phyloP scores from a whole-genome alignment of 495 filamentous ascomycete genomes.

The Aspergillus nanangensis region DNA sequence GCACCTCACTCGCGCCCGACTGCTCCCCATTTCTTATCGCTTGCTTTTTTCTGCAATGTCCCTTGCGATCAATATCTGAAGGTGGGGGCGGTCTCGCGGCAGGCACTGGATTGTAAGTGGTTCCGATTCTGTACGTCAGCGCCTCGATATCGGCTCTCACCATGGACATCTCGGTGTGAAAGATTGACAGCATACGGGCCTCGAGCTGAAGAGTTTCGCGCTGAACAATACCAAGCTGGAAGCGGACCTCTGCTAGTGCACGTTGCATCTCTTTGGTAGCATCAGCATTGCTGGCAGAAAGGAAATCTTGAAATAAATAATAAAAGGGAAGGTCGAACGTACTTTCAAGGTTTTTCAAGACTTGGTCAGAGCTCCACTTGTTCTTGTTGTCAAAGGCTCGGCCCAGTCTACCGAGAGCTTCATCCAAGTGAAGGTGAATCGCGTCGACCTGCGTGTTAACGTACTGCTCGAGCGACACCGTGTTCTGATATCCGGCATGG shows the following conservation, averaged over 20 bases:
- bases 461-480: constrained; percentile 18
- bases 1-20: too few relatives aligned
- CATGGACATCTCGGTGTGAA: constrained; percentile 13
- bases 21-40: too few relatives aligned
- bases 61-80: not conserved
- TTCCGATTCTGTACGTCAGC: not conserved
- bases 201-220: constrained; percentile 10
- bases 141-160: constrained; percentile 10
- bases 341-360: constrained; percentile 15
- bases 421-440: constrained; percentile 18
- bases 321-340: too few relatives aligned
- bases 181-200: constrained; percentile 1
- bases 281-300: constrained; percentile 8
- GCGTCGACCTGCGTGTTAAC: constrained; percentile 11
- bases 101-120: not conserved
- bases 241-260: constrained; percentile 5
- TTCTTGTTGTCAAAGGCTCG: constrained; percentile 13
- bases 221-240: constrained; percentile 6
- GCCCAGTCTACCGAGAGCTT: constrained; percentile 6
- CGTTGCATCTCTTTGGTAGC: constrained; percentile 7
- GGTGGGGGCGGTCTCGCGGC: too few relatives aligned
- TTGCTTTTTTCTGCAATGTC: too few relatives aligned
- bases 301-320: too few relatives aligned
- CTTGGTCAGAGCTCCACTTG: constrained; percentile 17
- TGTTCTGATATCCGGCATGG: constrained; percentile 20